These are phyloP conservation scores for Sarocladium strictum DNA, from an alignment of 2,329 filamentous ascomycete genomes.

Conservation along the genomic window DNA sequence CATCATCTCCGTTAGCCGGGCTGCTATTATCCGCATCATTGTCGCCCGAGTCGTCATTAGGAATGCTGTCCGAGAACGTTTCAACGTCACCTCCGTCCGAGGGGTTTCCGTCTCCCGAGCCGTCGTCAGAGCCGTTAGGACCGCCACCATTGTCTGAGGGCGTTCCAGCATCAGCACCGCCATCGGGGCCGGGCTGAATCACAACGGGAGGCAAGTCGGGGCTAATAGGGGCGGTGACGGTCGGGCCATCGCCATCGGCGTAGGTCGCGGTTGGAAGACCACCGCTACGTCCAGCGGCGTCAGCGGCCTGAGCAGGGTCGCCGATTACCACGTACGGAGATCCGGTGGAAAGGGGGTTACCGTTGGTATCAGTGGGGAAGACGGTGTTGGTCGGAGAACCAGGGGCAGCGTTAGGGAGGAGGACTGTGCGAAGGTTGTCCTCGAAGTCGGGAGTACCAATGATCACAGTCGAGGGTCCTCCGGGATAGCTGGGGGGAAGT, in stretches of 20 bases:
- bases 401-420: constrained; percentile 10
- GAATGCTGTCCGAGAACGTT: background rate
- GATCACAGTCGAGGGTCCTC: constrained; percentile 13
- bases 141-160: background rate
- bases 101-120: background rate
- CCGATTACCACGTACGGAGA: constrained; percentile 13
- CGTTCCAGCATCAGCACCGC: background rate
- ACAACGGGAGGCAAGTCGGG: background rate
- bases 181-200: background rate
- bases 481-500: constrained; percentile 12
- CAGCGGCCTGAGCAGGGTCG: constrained; percentile 2
- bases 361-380: constrained; percentile 15
- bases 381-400: constrained; percentile 12
- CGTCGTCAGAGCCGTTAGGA: background rate
- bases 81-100: background rate
- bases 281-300: background rate
- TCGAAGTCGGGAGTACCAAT: constrained; percentile 14
- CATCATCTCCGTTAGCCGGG: background rate
- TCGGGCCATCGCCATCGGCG: background rate
- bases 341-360: constrained; percentile 14
- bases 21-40: background rate
- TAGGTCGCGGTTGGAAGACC: background rate
- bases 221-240: background rate
- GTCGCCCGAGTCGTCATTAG: background rate
- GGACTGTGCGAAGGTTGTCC: constrained; percentile 13